Percentiles rank a stretch among this genome's conserved stretches.
These are phyloP conservation scores for Colletotrichum paranaense DNA, from an alignment of 2,329 filamentous ascomycete species.

Conservation along the genomic window DNA sequence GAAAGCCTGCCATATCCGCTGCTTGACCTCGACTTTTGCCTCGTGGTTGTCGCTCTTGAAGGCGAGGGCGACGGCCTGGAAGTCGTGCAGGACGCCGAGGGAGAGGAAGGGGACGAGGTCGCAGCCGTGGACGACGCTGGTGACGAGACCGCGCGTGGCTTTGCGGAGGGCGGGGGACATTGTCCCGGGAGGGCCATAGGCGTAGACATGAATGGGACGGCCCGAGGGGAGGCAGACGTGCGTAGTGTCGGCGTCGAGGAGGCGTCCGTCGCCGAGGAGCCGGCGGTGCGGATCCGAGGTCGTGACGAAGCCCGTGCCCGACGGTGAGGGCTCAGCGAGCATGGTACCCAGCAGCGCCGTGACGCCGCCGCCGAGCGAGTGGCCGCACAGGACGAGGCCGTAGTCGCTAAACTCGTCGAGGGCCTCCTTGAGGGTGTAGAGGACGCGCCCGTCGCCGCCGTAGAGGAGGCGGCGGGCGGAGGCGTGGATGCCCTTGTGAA, in stretches of 20 bases:
- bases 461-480: conserved; percentile 76
- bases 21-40: conserved; percentile 74
- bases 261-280: conserved; percentile 47
- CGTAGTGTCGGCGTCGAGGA: conserved; percentile 33
- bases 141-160: conserved; percentile 79
- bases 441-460: conserved; percentile 73
- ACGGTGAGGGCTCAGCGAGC: conserved; percentile 71
- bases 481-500: conserved; percentile 80
- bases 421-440: conserved; percentile 73
- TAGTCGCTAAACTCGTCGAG: conserved; percentile 76
- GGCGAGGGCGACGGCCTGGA: conserved; percentile 77
- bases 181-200: conserved; percentile 80
- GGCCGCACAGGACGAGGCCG: conserved; percentile 75
- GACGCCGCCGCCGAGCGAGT: conserved; percentile 77
- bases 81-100: conserved; percentile 78
- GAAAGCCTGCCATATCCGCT: conserved; percentile 74
- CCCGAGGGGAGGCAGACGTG: conserved; percentile 70
- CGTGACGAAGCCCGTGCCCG: conserved; percentile 71
- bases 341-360: conserved; percentile 78
- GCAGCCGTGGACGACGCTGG: conserved; percentile 77
- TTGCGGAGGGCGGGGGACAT: conserved; percentile 77
- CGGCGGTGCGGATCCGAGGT: conserved; percentile 60
- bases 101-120: conserved; percentile 81
- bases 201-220: conserved; percentile 81
- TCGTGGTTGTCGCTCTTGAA: conserved; percentile 79